Percentiles rank a stretch among this genome's conserved stretches.
Evolutionary conservation across 163 green algal genomes (phyloP).

Genomic region (Chloroidium sp.): DNA sequence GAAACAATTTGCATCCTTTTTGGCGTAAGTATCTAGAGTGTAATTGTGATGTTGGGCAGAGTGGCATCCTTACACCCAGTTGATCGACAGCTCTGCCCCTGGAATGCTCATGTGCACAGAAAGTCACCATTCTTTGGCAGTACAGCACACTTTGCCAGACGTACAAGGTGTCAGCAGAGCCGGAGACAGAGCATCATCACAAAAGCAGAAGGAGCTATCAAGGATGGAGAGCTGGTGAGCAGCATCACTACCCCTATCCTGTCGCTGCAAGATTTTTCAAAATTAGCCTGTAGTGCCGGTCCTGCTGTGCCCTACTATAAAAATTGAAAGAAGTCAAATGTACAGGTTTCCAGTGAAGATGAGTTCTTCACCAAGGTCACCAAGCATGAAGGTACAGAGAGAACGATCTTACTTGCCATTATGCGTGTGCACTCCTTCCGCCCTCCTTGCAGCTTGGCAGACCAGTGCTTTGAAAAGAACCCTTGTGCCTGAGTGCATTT

Average conservation of each 20-base stretch:
- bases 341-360: conserved; percentile 1
- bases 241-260: not conserved
- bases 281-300: not conserved
- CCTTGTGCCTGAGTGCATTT: not conserved
- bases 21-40: not conserved
- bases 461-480: not conserved
- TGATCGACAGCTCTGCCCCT: too few species aligned
- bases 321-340: not conserved
- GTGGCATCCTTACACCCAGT: not conserved
- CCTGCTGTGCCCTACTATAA: too few species aligned
- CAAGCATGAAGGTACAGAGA: not conserved
- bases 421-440: not conserved
- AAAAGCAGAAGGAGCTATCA: not conserved
- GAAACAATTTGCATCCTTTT: too few species aligned
- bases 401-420: not conserved
- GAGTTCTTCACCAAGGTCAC: not conserved
- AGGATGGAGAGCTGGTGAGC: not conserved
- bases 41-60: not conserved
- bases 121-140: not conserved
- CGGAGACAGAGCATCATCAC: not conserved
- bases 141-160: not conserved
- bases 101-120: not conserved
- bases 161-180: not conserved
- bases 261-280: not conserved
- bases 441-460: not conserved